phyloP scores from a whole-genome alignment of 1,284 basidiomycete species.

The Singerocomus inundabilis region DNA sequence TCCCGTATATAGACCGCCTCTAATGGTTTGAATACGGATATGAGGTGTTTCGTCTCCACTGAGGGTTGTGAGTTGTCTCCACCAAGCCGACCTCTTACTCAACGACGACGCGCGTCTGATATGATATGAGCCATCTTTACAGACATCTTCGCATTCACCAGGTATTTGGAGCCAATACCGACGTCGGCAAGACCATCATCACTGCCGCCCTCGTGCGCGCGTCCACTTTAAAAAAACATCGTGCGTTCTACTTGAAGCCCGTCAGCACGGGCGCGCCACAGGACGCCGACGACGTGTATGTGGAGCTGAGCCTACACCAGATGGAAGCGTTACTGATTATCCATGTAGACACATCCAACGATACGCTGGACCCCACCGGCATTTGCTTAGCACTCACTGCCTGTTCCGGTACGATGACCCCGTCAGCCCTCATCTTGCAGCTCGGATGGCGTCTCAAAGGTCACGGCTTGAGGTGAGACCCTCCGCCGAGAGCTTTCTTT shows the following conservation, averaged over 20 bases:
- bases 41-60: conserved; percentile 11
- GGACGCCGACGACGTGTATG: conserved; percentile 82
- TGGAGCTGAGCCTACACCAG: conserved; percentile 4
- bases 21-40: conserved; percentile 20
- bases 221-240: conserved; percentile 51
- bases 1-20: conserved; percentile 1
- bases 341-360: conserved; percentile 67
- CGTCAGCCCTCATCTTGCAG: conserved; percentile 92
- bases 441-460: conserved; percentile 52
- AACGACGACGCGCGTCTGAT: background rate
- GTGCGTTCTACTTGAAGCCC: conserved; percentile 86
- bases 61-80: background rate
- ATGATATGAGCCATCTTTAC: conserved; percentile 50
- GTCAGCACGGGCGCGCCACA: conserved; percentile 83
- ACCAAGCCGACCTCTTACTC: background rate
- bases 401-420: conserved; percentile 86
- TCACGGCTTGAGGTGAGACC: conserved; percentile 25
- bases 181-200: conserved; percentile 91
- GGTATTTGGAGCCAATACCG: conserved; percentile 89
- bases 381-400: conserved; percentile 63
- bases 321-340: background rate
- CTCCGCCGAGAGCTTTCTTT: background rate
- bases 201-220: conserved; percentile 81
- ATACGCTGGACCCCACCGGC: conserved; percentile 45
- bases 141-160: conserved; percentile 83